phyloP scores from a whole-genome alignment of 2,329 filamentous ascomycete genomes.

The Aspergillus chevalieri region DNA sequence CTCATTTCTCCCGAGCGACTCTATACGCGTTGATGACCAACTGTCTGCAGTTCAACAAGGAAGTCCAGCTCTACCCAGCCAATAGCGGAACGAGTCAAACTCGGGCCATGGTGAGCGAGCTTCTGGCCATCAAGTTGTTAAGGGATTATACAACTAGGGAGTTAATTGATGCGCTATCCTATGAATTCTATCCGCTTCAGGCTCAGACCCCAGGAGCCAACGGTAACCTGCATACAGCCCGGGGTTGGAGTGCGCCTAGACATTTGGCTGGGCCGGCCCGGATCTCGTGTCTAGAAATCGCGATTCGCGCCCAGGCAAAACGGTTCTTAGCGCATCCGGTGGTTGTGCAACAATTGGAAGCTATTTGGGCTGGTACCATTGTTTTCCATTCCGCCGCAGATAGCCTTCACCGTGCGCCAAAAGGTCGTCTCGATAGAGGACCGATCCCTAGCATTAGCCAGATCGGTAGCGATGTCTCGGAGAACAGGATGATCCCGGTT shows the following conservation, averaged over 20 bases:
- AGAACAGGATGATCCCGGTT: slow-evolving; percentile 10
- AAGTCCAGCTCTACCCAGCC: slow-evolving; percentile 72
- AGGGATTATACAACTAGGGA: slow-evolving; percentile 86
- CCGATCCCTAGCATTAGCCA: slow-evolving; percentile 21
- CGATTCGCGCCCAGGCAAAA: slow-evolving; percentile 87
- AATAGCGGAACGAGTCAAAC: slow-evolving; percentile 80
- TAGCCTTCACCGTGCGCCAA: slow-evolving; percentile 63
- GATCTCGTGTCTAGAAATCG: slow-evolving; percentile 86
- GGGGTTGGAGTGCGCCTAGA: slow-evolving; percentile 34
- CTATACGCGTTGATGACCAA: slow-evolving; percentile 90
- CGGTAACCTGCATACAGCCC: slow-evolving; percentile 27
- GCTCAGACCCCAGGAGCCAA: slow-evolving; percentile 56
- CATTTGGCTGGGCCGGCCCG: slow-evolving; percentile 58
- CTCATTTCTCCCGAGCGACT: slow-evolving; percentile 79
- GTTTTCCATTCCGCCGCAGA: slow-evolving; percentile 89
- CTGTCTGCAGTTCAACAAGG: slow-evolving; percentile 86
- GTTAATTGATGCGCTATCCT: slow-evolving; percentile 87
- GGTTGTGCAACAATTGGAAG: slow-evolving; percentile 90
- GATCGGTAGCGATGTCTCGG: slow-evolving; percentile 5
- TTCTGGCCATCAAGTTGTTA: slow-evolving; percentile 80
- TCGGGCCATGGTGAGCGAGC: slow-evolving; percentile 79
- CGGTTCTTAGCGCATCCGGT: slow-evolving; percentile 86
- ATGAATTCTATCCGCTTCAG: slow-evolving; percentile 90
- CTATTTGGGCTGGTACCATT: slow-evolving; percentile 93
- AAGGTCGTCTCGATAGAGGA: slow-evolving; percentile 19